Evolutionary conservation across 768 basidiomycete species (phyloP), one percentile per base, ranked within the genome.

Genomic region (Lentinula lateritia): DNA sequence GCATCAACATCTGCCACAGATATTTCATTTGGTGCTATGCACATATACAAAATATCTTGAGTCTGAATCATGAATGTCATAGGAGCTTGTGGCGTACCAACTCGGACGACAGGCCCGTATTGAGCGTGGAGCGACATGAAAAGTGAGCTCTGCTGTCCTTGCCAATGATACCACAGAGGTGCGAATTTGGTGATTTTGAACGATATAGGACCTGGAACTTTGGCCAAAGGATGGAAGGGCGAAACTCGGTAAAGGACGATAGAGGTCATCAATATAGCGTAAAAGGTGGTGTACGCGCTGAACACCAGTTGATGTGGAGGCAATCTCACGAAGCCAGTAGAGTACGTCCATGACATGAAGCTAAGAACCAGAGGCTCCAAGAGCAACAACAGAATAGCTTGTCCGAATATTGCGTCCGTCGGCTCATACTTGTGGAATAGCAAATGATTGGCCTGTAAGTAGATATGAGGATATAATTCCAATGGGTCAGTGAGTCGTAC

Each of bases 151-250:
- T 55, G 71, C 39, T 60, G 32, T 12, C 62, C 62, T 6, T 48
- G 28, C 52, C 52, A 60, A 45, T 43, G 42, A 20, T 38, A 61
- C 50, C 52, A 63, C n/a, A 56, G 60, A 28, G 52, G 38, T 10
- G 45, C 52, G 41, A 60, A 55, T 54, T 63, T 63, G 8, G 62
- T 42, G 18, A 61, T 60, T 41, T 46, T 60, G 50, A 53, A 52
- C 34, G 46, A 35, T 20, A 54, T 34, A 10, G 62, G 62, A 13
- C 62, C 62, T 16, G 62, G 62, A 20, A 60, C 15, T 20, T 46
- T 38, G 13, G 62, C 62, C 23, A 63, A 38, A 45, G 62, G 62
- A 55, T 63, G 62, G 20, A 60, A 56, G 36, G 62, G 62, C 45
- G 58, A 60, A 13, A 60, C 6, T n/a, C 62, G 58, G 34, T 63